Conservation (phyloP, 192 early-diverging fungal species). For the Umbelopsis ramanniana region DNA sequence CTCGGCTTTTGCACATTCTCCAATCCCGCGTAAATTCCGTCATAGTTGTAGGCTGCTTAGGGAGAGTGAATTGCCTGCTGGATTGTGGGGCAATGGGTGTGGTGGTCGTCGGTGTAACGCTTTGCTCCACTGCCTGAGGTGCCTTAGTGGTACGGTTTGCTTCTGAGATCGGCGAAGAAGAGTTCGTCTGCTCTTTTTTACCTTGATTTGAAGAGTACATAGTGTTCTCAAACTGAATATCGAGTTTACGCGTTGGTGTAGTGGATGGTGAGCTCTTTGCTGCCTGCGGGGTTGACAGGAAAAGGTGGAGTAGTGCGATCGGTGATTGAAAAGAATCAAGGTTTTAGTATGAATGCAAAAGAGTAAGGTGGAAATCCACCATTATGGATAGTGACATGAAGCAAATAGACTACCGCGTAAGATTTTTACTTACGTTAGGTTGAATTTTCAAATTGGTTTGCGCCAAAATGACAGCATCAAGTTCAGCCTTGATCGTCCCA, state of each 20-base stretch:
- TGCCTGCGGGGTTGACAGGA: no score
- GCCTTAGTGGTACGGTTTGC: not conserved
- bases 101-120: not conserved
- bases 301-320: no score
- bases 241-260: not conserved
- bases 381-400: slow-evolving; percentile 18
- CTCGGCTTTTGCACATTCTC: slow-evolving; percentile 58
- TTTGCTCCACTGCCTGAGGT: not conserved
- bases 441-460: not conserved
- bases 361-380: not conserved
- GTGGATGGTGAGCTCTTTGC: not conserved
- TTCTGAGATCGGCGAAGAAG: not conserved
- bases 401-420: not conserved
- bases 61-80: slow-evolving; percentile 7
- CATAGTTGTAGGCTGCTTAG: slow-evolving; percentile 54
- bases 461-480: slow-evolving; percentile 5
- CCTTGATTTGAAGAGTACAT: not conserved
- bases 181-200: not conserved
- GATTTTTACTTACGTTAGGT: not conserved
- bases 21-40: slow-evolving; percentile 78
- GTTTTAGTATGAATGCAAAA: no score
- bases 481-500: slow-evolving; percentile 2
- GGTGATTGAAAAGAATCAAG: no score
- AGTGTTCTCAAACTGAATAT: slow-evolving; percentile 3
- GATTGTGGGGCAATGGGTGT: not conserved